Evolutionary conservation across 352 stramenopile genomes (phyloP), one percentile per base, ranked within the genome.

Genomic region (Phytopythium boreale): DNA sequence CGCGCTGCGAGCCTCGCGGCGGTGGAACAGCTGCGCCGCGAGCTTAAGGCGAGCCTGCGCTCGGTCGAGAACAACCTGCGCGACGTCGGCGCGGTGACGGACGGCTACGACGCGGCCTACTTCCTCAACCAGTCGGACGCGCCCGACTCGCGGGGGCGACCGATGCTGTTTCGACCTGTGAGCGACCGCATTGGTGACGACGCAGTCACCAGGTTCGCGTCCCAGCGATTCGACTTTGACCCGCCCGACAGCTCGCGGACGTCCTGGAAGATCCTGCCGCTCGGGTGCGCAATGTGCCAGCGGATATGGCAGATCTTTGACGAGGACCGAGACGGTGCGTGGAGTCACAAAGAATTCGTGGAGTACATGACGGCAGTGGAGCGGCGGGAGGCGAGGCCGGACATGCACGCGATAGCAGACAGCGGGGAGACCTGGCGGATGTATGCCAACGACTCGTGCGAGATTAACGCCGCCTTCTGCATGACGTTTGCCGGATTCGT

Each of bases 401-500:
- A 82, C 22, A 58, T 87, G 37, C 75, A 66, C 22, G 71, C 59
- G 4, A 70, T 89, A 57, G 59, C 69, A 4, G 62, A 69, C 12
- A 70, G 75, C 36, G 44, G 56, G 11, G 79, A 92, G 63, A 58
- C 79, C 9, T 92, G 81, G 84, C 69, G 68, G 5, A 90, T 90
- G 81, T 85, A 76, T 58, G 88, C 83, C 74, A 85, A 61, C 61
- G 84, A 90, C 44, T 55, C 74, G 7, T 85, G 74, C 26, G 76
- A 82, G 44, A 62, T 77, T 31, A 69, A 87, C 47, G 59, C 61
- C 26, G 37, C 74, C 24, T 56, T 72, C 1, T 62, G 67, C 19
- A 74, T 92, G 22, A 88, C 80, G 27, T 79, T 92, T 59, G 52
- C 80, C 1, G 84, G 84, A 1, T 92, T 90, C 62, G 43, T 85